A percentile compares a stretch with the other conserved stretches of the same genome.
These are phyloP conservation scores for Echinosophora koreensis DNA, from an alignment of 306 rosid genomes.

Conservation along the genomic window DNA sequence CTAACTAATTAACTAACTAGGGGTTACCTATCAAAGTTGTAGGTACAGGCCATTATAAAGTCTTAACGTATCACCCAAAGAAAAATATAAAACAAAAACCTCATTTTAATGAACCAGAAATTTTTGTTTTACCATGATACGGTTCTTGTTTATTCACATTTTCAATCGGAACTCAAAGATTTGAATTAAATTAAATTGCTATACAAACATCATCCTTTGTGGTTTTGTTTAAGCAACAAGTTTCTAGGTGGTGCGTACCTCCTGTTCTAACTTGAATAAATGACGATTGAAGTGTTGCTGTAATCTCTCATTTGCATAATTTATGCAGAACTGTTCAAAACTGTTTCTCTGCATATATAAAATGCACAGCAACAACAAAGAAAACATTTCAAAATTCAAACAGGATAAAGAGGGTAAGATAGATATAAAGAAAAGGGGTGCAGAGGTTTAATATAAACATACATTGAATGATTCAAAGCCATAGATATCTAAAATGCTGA, in stretches of 20 bases:
- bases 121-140: background rate
- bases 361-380: slow-evolving; percentile 27
- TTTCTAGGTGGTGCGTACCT: slow-evolving; percentile 62
- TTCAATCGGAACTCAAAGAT: too few relatives aligned
- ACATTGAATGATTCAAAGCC: slow-evolving; percentile 99
- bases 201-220: slow-evolving; percentile 4
- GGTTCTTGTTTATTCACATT: background rate
- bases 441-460: slow-evolving; percentile 49
- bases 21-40: too few relatives aligned
- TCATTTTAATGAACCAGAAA: background rate
- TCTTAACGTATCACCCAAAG: background rate
- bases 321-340: slow-evolving; percentile 99
- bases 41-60: background rate
- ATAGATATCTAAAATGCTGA: slow-evolving; percentile 97
- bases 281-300: slow-evolving; percentile 99
- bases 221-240: slow-evolving; percentile 36
- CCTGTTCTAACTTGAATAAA: slow-evolving; percentile 97
- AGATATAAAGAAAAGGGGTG: slow-evolving; percentile 20
- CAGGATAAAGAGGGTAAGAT: background rate
- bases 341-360: slow-evolving; percentile 79
- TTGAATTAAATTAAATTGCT: slow-evolving; percentile 9
- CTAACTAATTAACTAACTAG: too few relatives aligned
- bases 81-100: background rate
- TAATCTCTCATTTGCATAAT: slow-evolving; percentile 97
- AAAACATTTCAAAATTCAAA: slow-evolving; percentile 42